Evolutionary conservation across 129 eudicot species (phyloP).

Genomic region (Arctium lappa): DNA sequence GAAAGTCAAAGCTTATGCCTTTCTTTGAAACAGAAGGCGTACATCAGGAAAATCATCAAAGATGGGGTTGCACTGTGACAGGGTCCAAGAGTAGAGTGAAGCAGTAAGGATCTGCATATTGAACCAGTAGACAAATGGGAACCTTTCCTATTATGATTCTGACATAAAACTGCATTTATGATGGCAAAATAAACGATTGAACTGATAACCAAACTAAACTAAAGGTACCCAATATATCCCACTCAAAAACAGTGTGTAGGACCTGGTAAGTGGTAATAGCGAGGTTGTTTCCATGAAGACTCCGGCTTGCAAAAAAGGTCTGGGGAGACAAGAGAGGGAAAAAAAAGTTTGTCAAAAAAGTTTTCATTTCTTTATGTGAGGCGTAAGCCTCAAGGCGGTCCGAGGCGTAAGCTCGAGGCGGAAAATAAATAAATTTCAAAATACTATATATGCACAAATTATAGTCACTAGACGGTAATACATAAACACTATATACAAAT

Average conservation of each 20-base stretch:
- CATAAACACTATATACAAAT: too few species aligned
- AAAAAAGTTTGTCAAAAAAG: background rate
- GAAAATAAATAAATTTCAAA: too few species aligned
- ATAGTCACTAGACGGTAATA: too few species aligned
- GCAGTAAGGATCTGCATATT: background rate
- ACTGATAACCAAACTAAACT: background rate
- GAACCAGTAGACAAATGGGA: background rate
- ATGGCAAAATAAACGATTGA: background rate
- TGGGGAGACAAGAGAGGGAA: background rate
- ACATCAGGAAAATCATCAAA: background rate
- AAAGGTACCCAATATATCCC: background rate
- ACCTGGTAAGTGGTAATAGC: background rate
- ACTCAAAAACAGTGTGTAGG: background rate
- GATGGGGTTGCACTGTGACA: background rate
- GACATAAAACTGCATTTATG: background rate
- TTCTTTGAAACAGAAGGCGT: background rate
- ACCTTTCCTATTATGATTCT: background rate
- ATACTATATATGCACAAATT: too few species aligned
- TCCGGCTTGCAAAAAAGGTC: background rate
- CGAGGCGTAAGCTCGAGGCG: too few species aligned
- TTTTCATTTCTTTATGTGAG: background rate
- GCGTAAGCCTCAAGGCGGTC: too few species aligned
- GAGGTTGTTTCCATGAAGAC: background rate
- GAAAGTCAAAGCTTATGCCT: background rate
- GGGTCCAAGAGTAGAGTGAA: background rate